Percentiles rank a stretch among this genome's conserved stretches.
phyloP scores from a whole-genome alignment of 441 rosid genomes.

The Bruguiera hainesii region DNA sequence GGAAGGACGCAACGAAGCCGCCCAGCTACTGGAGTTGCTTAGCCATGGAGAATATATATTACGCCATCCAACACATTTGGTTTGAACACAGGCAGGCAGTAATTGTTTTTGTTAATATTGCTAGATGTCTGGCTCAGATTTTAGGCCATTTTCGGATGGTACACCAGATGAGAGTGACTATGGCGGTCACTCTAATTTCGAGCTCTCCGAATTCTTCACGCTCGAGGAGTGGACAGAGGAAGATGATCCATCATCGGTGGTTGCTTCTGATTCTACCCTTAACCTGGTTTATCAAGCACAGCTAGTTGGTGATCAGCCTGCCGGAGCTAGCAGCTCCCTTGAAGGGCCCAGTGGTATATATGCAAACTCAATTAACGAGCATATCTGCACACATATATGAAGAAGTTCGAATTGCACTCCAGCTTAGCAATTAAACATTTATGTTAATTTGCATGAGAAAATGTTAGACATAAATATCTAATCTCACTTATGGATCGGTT shows the following conservation, averaged over 20 bases:
- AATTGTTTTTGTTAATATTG: neutral
- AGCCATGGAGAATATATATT: neutral
- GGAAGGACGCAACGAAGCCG: slow-evolving; percentile 36
- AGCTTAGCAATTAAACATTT: too few relatives aligned
- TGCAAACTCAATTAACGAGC: too few relatives aligned
- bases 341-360: slow-evolving; percentile 37
- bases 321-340: slow-evolving; percentile 30
- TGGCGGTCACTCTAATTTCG: slow-evolving; percentile 33
- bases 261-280: slow-evolving; percentile 26
- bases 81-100: neutral
- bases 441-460: too few relatives aligned
- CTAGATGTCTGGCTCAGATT: slow-evolving; percentile 22
- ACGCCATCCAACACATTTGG: neutral
- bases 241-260: slow-evolving; percentile 36
- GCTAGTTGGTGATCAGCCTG: slow-evolving; percentile 26
- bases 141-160: slow-evolving; percentile 1
- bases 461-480: too few relatives aligned
- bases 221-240: slow-evolving; percentile 52
- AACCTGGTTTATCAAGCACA: slow-evolving; percentile 35
- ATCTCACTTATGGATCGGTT: too few relatives aligned
- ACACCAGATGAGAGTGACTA: slow-evolving; percentile 25
- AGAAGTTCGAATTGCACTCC: too few relatives aligned
- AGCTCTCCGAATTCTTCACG: slow-evolving; percentile 42
- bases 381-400: too few relatives aligned
- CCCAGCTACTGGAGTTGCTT: neutral